These are phyloP conservation scores for Eutrema japonicum DNA, from an alignment of 345 rosid genomes.

Conservation along the genomic window DNA sequence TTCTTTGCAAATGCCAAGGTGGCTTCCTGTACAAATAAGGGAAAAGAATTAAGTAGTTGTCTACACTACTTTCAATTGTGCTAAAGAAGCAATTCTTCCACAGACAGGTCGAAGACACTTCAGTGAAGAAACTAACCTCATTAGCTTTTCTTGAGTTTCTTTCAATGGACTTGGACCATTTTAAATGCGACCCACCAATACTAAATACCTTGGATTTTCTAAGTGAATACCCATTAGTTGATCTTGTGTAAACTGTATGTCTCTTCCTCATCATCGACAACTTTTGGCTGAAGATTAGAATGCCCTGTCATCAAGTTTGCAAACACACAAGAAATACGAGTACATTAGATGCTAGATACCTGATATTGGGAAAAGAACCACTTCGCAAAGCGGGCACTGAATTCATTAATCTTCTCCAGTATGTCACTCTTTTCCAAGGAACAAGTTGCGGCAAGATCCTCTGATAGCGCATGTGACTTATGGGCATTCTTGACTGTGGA, in stretches of 20 bases:
- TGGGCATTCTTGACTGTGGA: conserved; percentile 48
- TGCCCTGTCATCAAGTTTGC: conserved; percentile 30
- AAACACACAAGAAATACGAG: conserved; percentile 40
- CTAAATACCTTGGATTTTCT: conserved; percentile 85
- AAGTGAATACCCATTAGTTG: conserved; percentile 85
- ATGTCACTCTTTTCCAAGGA: conserved; percentile 90
- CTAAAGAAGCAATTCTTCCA: conserved; percentile 18
- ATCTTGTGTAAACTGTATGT: conserved; percentile 80
- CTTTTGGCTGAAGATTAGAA: conserved; percentile 60
- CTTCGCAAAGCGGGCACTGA: conserved; percentile 46
- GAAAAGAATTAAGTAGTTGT: conserved; percentile 12
- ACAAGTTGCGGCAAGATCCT: conserved; percentile 71
- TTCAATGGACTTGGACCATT: conserved; percentile 96
- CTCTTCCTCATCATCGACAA: conserved; percentile 71
- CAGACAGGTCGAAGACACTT: conserved; percentile 6
- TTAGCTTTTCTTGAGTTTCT: conserved; percentile 77
- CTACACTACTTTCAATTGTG: conserved; percentile 12
- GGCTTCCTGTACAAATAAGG: conserved; percentile 64
- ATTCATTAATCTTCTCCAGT: conserved; percentile 58
- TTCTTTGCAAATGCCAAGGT: conserved; percentile 74
- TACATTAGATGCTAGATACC: conserved; percentile 52
- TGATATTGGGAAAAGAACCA: conserved; percentile 58
- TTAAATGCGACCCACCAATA: conserved; percentile 87
- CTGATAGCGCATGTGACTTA: conserved; percentile 46
- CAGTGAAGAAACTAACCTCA: conserved; percentile 63